These are phyloP conservation scores for Taiozyma onychis DNA, from an alignment of 1,139 yeast species.

Conservation along the genomic window DNA sequence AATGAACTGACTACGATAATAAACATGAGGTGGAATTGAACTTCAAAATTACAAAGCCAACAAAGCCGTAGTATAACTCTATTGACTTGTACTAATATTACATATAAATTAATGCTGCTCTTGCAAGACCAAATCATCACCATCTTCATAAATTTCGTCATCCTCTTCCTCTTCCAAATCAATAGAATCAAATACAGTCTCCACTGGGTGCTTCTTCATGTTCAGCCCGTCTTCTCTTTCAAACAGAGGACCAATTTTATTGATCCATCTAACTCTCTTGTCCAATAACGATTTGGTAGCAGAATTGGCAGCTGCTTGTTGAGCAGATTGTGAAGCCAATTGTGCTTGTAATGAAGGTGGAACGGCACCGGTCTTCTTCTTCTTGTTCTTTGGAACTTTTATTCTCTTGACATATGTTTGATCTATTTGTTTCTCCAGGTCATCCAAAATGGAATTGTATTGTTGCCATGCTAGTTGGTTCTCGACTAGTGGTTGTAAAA, in stretches of 20 bases:
- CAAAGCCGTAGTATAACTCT: too few species aligned
- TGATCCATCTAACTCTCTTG: slow-evolving; percentile 85
- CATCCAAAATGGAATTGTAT: slow-evolving; percentile 82
- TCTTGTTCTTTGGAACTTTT: slow-evolving; percentile 76
- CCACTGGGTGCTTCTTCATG: slow-evolving; percentile 71
- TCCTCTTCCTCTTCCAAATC: slow-evolving; percentile 45
- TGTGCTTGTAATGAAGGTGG: slow-evolving; percentile 26
- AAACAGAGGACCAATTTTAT: slow-evolving; percentile 82
- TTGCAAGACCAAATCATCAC: slow-evolving; percentile 18
- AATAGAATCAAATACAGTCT: slow-evolving; percentile 51
- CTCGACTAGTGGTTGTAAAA: slow-evolving; percentile 69
- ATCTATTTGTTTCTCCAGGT: slow-evolving; percentile 92
- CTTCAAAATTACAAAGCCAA: too few species aligned
- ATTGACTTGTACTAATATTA: neutral
- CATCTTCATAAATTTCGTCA: slow-evolving; percentile 30
- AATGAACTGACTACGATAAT: neutral
- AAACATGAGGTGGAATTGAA: neutral
- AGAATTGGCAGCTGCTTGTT: slow-evolving; percentile 57
- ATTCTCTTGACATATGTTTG: slow-evolving; percentile 85
- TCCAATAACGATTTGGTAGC: slow-evolving; percentile 78
- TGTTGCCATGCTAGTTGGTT: slow-evolving; percentile 96
- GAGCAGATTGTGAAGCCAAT: slow-evolving; percentile 33
- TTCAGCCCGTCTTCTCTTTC: slow-evolving; percentile 48
- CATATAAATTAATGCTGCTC: slow-evolving; percentile 9
- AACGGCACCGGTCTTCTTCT: slow-evolving; percentile 40